phyloP scores from a whole-genome alignment of 2,329 filamentous ascomycete species.

The Ophiosphaerella korrae region DNA sequence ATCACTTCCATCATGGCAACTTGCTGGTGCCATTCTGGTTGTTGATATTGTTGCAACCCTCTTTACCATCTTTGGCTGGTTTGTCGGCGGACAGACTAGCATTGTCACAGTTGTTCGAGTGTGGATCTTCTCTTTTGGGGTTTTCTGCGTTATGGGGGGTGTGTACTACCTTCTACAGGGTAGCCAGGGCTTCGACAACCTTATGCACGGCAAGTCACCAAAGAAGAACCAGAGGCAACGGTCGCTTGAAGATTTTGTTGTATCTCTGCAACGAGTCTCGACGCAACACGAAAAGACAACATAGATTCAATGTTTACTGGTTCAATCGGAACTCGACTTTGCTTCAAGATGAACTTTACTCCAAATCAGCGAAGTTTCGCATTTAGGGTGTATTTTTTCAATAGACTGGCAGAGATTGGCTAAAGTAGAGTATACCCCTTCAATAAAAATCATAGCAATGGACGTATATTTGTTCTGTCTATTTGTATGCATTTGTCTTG shows the following conservation, averaged over 20 bases:
- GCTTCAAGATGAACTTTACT: not conserved
- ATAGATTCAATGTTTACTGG: conserved; percentile 52
- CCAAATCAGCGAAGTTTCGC: not conserved
- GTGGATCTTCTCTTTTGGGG: conserved; percentile 89
- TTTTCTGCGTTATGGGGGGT: conserved; percentile 82
- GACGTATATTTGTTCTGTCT: too few relatives aligned
- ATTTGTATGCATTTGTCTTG: too few relatives aligned
- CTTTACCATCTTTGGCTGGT: conserved; percentile 86
- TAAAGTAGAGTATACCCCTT: too few relatives aligned
- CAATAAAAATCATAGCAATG: too few relatives aligned
- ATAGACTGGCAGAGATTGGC: too few relatives aligned
- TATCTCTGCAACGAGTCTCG: conserved; percentile 86
- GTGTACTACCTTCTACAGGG: conserved; percentile 81
- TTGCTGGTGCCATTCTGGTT: conserved; percentile 75
- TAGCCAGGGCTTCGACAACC: conserved; percentile 81
- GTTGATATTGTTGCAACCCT: conserved; percentile 85
- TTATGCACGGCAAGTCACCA: conserved; percentile 88
- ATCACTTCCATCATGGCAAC: conserved; percentile 84
- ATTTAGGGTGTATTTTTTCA: too few relatives aligned
- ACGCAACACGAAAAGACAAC: conserved; percentile 89
- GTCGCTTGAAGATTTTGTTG: conserved; percentile 86
- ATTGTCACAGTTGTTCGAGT: conserved; percentile 86
- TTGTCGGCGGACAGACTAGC: conserved; percentile 70
- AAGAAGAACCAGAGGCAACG: conserved; percentile 84
- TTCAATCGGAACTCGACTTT: not conserved